Evolutionary conservation across 306 rosid genomes (phyloP).

Genomic region (Arachis stenosperma): DNA sequence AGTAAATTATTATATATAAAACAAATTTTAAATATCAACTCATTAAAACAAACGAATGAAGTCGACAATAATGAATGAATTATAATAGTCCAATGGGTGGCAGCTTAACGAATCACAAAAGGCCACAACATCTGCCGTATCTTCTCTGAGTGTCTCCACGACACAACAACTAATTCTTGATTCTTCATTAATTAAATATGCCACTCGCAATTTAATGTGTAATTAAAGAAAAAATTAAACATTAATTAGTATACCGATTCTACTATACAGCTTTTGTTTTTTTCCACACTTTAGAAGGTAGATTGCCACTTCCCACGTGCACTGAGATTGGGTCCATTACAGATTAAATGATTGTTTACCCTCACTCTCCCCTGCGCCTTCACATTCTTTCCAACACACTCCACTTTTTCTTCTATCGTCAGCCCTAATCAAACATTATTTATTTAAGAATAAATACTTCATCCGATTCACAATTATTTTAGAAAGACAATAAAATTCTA

Average conservation of each 20-base stretch:
- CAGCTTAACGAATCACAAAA: too few species aligned
- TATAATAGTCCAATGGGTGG: too few species aligned
- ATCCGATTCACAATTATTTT: too few species aligned
- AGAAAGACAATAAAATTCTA: too few species aligned
- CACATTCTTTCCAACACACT: slow-evolving; percentile 3
- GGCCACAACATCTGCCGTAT: slow-evolving; percentile 42
- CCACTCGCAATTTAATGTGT: not conserved
- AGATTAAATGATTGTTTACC: not conserved
- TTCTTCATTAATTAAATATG: not conserved
- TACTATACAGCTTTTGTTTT: not conserved
- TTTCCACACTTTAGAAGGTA: not conserved
- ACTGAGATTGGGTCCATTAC: slow-evolving; percentile 29
- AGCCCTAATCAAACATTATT: too few species aligned
- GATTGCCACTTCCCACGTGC: slow-evolving; percentile 27
- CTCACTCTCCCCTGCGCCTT: slow-evolving; percentile 25
- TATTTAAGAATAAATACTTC: too few species aligned
- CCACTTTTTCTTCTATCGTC: too few species aligned
- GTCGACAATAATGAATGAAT: too few species aligned
- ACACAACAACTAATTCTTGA: slow-evolving; percentile 21
- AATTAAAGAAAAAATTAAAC: slow-evolving; percentile 2
- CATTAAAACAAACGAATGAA: too few species aligned
- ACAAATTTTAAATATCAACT: too few species aligned
- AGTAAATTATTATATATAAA: too few species aligned
- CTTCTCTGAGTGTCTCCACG: slow-evolving; percentile 38
- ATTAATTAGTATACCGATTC: not conserved